These are phyloP conservation scores for Auriscalpium vulgare DNA, from an alignment of 768 basidiomycete genomes.

Conservation along the genomic window DNA sequence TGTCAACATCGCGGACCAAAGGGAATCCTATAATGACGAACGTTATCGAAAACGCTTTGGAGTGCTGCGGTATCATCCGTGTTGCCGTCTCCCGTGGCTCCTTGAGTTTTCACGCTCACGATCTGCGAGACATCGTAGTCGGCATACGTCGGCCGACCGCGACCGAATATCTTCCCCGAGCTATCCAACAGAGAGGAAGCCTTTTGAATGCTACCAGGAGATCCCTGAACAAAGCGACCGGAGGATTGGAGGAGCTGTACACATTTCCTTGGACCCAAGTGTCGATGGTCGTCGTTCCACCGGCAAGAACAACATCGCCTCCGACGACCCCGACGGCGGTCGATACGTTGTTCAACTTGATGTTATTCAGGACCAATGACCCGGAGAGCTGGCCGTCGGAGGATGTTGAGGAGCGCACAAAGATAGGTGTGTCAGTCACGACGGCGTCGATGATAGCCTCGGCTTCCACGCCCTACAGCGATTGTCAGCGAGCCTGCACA, in stretches of 20 bases:
- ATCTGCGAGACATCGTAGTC: conserved; percentile 55
- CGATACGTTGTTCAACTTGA: conserved; percentile 49
- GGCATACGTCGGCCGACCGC: conserved; percentile 51
- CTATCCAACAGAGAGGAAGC: conserved; percentile 48
- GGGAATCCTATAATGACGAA: conserved; percentile 35
- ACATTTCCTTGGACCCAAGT: conserved; percentile 78
- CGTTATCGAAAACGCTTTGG: conserved; percentile 52
- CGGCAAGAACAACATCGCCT: conserved; percentile 46
- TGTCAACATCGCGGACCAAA: conserved; percentile 38
- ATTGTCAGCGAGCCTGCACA: background rate
- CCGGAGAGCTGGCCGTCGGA: conserved; percentile 42
- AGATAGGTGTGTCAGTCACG: conserved; percentile 52
- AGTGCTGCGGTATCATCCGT: conserved; percentile 73
- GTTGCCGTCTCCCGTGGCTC: conserved; percentile 65
- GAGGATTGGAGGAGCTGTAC: conserved; percentile 41
- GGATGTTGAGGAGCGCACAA: conserved; percentile 43
- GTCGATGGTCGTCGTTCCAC: conserved; percentile 52
- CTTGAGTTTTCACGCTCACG: conserved; percentile 61
- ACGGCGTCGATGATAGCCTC: conserved; percentile 58
- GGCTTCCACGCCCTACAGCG: conserved; percentile 41
- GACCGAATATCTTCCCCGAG: conserved; percentile 53
- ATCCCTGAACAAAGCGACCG: conserved; percentile 42
- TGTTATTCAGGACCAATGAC: conserved; percentile 60
- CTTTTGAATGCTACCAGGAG: conserved; percentile 43
- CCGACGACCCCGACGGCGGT: conserved; percentile 50